These are phyloP conservation scores for Arctium minus DNA, from an alignment of 129 eudicot genomes.

Conservation along the genomic window DNA sequence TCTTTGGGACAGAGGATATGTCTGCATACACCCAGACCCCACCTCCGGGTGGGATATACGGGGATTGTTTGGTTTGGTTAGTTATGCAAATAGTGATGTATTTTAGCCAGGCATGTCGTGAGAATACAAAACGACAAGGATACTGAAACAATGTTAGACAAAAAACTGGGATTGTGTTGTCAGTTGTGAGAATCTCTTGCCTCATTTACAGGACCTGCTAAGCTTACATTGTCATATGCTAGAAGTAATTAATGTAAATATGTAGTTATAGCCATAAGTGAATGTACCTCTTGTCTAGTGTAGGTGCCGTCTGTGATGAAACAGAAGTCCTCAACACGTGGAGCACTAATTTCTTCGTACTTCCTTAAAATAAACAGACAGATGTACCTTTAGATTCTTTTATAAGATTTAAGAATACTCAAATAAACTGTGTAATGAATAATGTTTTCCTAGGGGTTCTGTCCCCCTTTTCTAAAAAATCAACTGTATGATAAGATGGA, in stretches of 20 bases:
- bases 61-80: no score
- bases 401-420: constrained; percentile 6
- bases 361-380: constrained; percentile 49
- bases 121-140: no score
- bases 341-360: constrained; percentile 90
- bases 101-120: no score
- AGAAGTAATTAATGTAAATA: background rate
- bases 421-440: background rate
- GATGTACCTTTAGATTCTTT: constrained; percentile 2
- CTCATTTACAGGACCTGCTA: no score
- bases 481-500: background rate
- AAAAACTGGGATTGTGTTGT: no score
- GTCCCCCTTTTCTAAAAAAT: background rate
- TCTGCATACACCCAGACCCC: no score
- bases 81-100: no score
- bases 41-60: no score
- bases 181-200: no score
- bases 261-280: background rate
- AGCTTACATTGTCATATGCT: background rate
- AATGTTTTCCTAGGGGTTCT: background rate
- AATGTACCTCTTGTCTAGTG: constrained; percentile 75
- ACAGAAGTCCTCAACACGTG: constrained; percentile 92
- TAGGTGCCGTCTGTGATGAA: constrained; percentile 93
- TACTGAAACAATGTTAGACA: no score
- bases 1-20: no score